A percentile compares a stretch with the other conserved stretches of the same genome.
Evolutionary conservation across 805 yeast genomes (phyloP).

Genomic region (Dipodascus albidus): DNA sequence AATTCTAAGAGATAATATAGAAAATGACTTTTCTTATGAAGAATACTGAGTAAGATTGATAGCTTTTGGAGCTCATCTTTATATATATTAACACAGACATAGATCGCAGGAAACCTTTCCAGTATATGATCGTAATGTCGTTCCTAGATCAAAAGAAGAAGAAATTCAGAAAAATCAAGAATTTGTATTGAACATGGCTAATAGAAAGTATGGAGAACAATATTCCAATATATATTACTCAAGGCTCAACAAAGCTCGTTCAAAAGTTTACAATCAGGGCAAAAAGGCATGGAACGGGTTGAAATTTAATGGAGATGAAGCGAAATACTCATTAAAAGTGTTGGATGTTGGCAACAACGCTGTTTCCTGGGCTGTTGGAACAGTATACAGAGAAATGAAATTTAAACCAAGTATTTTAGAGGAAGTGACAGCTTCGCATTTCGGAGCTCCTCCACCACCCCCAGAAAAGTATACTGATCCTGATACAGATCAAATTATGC

Average conservation of each 20-base stretch:
- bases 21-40: neutral
- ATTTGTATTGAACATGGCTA: constrained; percentile 12
- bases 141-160: constrained; percentile 3
- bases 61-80: too few relatives aligned
- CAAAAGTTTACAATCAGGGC: constrained; percentile 36
- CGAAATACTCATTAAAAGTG: constrained; percentile 35
- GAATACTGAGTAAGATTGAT: neutral
- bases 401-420: constrained; percentile 75
- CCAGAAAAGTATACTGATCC: constrained; percentile 37
- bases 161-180: constrained; percentile 8
- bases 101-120: neutral
- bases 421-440: constrained; percentile 50
- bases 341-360: constrained; percentile 52
- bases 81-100: too few relatives aligned
- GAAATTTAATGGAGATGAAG: constrained; percentile 30
- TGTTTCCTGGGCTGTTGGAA: constrained; percentile 77
- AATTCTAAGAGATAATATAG: too few relatives aligned
- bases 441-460: constrained; percentile 27
- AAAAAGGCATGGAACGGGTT: constrained; percentile 46
- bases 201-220: constrained; percentile 41
- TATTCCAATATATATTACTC: constrained; percentile 45
- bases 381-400: constrained; percentile 72
- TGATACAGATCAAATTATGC: constrained; percentile 45
- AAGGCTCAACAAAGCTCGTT: constrained; percentile 38
- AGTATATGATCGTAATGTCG: neutral